A percentile compares a stretch with the other conserved stretches of the same genome.
These are phyloP conservation scores for Vishniacozyma victoriae DNA, from an alignment of 768 basidiomycete species.

Conservation along the genomic window DNA sequence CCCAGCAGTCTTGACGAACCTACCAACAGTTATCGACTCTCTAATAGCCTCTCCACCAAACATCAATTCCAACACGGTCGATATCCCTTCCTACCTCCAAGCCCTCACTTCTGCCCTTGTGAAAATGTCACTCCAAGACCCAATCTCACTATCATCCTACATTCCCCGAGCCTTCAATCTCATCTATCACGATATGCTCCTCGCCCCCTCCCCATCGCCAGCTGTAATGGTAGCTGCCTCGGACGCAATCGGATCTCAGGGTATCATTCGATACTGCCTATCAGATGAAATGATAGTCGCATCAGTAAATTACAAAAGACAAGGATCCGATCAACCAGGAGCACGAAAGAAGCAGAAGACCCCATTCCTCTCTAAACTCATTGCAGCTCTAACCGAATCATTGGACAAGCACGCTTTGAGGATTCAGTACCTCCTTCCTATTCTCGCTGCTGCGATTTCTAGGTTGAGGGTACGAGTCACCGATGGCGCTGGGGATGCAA, in stretches of 20 bases:
- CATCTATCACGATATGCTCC: conserved; percentile 41
- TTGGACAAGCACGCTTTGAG: conserved; percentile 66
- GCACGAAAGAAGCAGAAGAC: conserved; percentile 50
- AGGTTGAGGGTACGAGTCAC: conserved; percentile 56
- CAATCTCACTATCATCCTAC: conserved; percentile 26
- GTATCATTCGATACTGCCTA: conserved; percentile 63
- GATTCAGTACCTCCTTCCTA: conserved; percentile 70
- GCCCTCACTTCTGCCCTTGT: conserved; percentile 42
- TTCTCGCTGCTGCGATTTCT: conserved; percentile 64
- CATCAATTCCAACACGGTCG: conserved; percentile 21
- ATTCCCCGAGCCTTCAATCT: conserved; percentile 41
- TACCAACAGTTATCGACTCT: conserved; percentile 45
- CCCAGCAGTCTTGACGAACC: conserved; percentile 36
- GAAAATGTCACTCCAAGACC: conserved; percentile 43
- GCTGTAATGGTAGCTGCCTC: conserved; percentile 34
- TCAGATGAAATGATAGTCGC: conserved; percentile 57
- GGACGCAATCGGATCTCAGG: conserved; percentile 38
- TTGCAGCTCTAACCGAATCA: conserved; percentile 61
- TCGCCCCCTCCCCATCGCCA: conserved; percentile 22
- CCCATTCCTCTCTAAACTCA: conserved; percentile 59
- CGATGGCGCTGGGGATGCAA: conserved; percentile 38
- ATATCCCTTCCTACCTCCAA: conserved; percentile 41
- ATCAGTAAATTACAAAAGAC: conserved; percentile 34
- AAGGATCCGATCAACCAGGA: conserved; percentile 52
- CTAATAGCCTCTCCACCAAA: conserved; percentile 42